A percentile compares a stretch with the other conserved stretches of the same genome.
Conservation (phyloP, 2,329 filamentous ascomycete species). For the Trichoderma koningiopsis region DNA sequence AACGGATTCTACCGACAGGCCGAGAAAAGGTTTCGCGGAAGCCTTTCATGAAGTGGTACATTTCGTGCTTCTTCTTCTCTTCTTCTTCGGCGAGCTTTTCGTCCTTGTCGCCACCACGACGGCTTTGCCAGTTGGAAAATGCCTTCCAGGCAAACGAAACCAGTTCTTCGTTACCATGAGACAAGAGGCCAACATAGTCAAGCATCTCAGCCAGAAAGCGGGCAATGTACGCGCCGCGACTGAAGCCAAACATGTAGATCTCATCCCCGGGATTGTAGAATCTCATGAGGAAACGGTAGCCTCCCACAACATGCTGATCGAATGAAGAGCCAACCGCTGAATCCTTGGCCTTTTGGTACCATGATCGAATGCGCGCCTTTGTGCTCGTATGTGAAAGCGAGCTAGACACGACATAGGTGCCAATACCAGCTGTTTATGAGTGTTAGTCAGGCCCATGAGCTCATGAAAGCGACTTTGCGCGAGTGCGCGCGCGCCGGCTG, state of each 20-base stretch:
- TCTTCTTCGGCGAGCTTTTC: slow-evolving; percentile 43
- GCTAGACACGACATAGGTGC: slow-evolving; percentile 68
- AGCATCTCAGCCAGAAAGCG: slow-evolving; percentile 82
- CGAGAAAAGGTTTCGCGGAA: slow-evolving; percentile 82
- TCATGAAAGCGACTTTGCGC: neutral
- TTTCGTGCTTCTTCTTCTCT: slow-evolving; percentile 48
- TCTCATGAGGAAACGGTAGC: slow-evolving; percentile 78
- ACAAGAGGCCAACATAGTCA: slow-evolving; percentile 77
- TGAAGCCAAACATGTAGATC: slow-evolving; percentile 76
- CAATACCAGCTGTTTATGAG: slow-evolving; percentile 61
- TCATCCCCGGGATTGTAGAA: slow-evolving; percentile 66
- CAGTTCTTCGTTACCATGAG: slow-evolving; percentile 84
- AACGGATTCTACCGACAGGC: slow-evolving; percentile 71
- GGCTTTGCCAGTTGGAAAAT: slow-evolving; percentile 72
- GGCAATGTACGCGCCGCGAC: slow-evolving; percentile 71
- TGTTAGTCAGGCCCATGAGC: slow-evolving; percentile 43
- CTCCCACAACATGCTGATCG: slow-evolving; percentile 79
- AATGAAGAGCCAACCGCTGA: slow-evolving; percentile 80
- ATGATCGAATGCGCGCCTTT: slow-evolving; percentile 61
- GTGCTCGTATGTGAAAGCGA: slow-evolving; percentile 60
- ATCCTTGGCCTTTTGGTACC: slow-evolving; percentile 74
- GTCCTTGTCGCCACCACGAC: slow-evolving; percentile 51
- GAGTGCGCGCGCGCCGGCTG: slow-evolving; percentile 6
- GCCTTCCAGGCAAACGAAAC: slow-evolving; percentile 82
- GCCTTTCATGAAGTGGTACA: slow-evolving; percentile 74